Evolutionary conservation across 306 rosid species (phyloP).

Genomic region (Sophora flavescens): DNA sequence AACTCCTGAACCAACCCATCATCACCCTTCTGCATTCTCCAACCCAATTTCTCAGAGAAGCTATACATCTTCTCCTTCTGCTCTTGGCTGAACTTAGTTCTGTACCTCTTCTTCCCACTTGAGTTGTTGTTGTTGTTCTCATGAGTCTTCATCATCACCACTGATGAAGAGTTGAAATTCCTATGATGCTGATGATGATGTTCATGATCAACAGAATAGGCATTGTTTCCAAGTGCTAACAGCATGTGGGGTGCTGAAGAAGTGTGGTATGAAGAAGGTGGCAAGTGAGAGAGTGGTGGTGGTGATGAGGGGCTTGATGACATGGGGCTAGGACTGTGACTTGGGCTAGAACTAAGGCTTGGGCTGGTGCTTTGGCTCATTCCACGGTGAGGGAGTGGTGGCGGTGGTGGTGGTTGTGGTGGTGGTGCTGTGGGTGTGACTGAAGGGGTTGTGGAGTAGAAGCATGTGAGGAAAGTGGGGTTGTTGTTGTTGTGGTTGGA

Average conservation of each 20-base stretch:
- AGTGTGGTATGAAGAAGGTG: constrained; percentile 51
- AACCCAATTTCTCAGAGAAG: constrained; percentile 79
- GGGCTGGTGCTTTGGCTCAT: constrained; percentile 62
- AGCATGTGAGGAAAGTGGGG: constrained; percentile 44
- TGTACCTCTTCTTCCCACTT: constrained; percentile 63
- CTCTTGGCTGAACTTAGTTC: constrained; percentile 84
- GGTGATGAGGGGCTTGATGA: constrained; percentile 79
- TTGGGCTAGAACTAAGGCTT: constrained; percentile 55
- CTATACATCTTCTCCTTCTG: constrained; percentile 84
- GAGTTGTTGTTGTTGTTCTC: constrained; percentile 26
- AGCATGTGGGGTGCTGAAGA: constrained; percentile 76
- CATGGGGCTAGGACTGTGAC: constrained; percentile 58
- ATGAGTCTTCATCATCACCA: constrained; percentile 14
- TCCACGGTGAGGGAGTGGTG: constrained; percentile 47
- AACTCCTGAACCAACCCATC: constrained; percentile 68
- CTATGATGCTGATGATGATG: constrained; percentile 38
- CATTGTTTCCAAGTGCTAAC: constrained; percentile 58
- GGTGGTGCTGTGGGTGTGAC: constrained; percentile 45
- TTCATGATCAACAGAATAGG: constrained; percentile 50
- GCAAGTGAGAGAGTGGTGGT: constrained; percentile 78
- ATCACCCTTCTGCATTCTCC: constrained; percentile 77
- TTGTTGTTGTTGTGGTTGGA: constrained; percentile 6
- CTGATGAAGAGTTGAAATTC: constrained; percentile 34
- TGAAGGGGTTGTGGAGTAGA: constrained; percentile 40
- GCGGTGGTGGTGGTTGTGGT: constrained; percentile 42